Evolutionary conservation across 345 rosid genomes (phyloP), one percentile per base, ranked within the genome.

Genomic region (Turritis glabra): DNA sequence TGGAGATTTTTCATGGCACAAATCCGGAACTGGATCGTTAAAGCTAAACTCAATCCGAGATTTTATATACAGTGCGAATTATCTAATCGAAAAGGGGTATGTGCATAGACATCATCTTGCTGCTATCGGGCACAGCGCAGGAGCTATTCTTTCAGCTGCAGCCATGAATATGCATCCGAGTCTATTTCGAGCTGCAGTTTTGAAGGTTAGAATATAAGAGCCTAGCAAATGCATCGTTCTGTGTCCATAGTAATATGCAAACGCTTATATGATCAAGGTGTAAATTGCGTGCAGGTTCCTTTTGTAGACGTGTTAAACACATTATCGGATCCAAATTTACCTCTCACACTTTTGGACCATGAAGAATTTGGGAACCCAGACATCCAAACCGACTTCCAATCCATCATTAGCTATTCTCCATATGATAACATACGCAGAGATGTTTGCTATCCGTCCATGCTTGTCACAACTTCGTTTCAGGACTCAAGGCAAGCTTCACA

Each of bases 351-450:
- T 8, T 75, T 91, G 75, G 98, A 93, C 84, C 84, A 89, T 63
- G 94, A 91, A 81, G 98, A 93, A 83, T 93, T 93, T 71, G 98
- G 98, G 46, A 87, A 89, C 70, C 98, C 98, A 2, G 81, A 80
- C 66, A 78, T 82, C 55, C 47, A 71, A 59, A 74, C 86, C 14
- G 82, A 89, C 26, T 91, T 88, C 19, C 76, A 72, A 47, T 79
- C 73, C 41, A 88, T 93, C 71, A 79, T 53, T 71, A 75, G 89
- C 70, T 91, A 91, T 73, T 90, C 95, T 66, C 98, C 98, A 52
- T 94, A 89, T 73, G 91, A 94, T 61, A 91, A 89, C 81, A 87
- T 94, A 62, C 79, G 80, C 12, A 23, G 25, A 40, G 83, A 81
- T 71, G 84, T 58, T 74, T 89, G 97, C 82, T 70, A 78, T 80